phyloP scores from a whole-genome alignment of 768 basidiomycete species.

The Auriscalpium microsporum region DNA sequence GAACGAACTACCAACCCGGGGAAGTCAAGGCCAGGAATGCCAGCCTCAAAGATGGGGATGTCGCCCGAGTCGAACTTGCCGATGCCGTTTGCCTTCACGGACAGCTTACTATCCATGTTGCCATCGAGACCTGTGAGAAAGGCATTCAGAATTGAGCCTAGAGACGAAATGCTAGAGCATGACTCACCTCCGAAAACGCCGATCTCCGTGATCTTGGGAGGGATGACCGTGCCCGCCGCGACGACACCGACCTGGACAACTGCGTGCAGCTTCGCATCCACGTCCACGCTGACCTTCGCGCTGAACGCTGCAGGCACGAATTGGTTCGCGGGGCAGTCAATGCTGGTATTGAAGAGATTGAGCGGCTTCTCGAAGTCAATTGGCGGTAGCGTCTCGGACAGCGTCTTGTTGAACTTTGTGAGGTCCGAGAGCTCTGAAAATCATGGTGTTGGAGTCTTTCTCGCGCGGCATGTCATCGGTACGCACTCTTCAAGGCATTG shows the following conservation, averaged over 20 bases:
- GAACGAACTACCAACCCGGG: neutral
- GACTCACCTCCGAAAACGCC: conserved; percentile 3
- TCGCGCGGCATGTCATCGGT: neutral
- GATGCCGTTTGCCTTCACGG: neutral
- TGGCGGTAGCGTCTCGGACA: neutral
- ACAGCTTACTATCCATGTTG: neutral
- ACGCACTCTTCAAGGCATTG: neutral
- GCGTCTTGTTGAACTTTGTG: neutral
- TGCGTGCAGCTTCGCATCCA: neutral
- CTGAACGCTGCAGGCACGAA: neutral
- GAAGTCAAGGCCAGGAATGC: conserved; percentile 39
- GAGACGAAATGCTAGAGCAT: neutral
- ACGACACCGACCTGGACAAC: neutral
- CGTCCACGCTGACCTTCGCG: conserved; percentile 1
- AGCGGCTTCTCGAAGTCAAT: neutral
- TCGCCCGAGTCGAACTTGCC: neutral
- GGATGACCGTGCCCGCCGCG: conserved; percentile 4
- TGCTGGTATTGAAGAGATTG: neutral
- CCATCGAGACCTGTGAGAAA: neutral
- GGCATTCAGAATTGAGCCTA: neutral
- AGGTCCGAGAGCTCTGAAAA: neutral
- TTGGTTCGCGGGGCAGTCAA: neutral
- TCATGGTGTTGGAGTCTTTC: neutral
- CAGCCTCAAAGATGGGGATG: conserved; percentile 15
- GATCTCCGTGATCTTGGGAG: conserved; percentile 1